Evolutionary conservation across 768 basidiomycete genomes (phyloP).

Genomic region (Termitomyces bulborhizus): DNA sequence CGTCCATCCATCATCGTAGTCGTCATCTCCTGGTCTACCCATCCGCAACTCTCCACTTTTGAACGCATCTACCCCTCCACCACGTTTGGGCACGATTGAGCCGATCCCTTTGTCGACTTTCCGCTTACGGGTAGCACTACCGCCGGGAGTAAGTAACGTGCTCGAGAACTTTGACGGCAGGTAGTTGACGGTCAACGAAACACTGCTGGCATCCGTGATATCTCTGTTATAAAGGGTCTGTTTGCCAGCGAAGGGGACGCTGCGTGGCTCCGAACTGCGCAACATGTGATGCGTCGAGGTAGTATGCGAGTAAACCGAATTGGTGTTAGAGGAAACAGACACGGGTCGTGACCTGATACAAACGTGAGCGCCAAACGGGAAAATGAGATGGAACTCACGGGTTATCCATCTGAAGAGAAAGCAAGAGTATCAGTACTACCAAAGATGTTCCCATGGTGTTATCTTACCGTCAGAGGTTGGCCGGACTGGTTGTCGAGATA

Average conservation of each 20-base stretch:
- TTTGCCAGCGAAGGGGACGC: slow-evolving; percentile 29
- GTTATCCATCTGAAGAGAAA: slow-evolving; percentile 10
- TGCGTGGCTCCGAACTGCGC: slow-evolving; percentile 25
- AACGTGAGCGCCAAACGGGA: slow-evolving; percentile 14
- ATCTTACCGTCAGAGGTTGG: slow-evolving; percentile 15
- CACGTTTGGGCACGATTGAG: slow-evolving; percentile 44
- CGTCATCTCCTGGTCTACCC: slow-evolving; percentile 35
- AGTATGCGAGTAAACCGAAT: slow-evolving; percentile 39
- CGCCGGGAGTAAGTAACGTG: slow-evolving; percentile 32
- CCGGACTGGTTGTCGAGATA: slow-evolving; percentile 30
- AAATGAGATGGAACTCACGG: slow-evolving; percentile 8
- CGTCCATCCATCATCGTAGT: slow-evolving; percentile 31
- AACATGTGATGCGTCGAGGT: slow-evolving; percentile 45
- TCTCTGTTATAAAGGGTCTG: slow-evolving; percentile 2
- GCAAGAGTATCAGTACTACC: slow-evolving; percentile 3
- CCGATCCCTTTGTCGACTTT: slow-evolving; percentile 18
- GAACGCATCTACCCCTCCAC: slow-evolving; percentile 57
- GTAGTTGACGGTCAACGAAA: slow-evolving; percentile 45
- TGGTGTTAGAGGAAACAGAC: slow-evolving; percentile 30
- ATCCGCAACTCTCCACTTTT: slow-evolving; percentile 36
- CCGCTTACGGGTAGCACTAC: slow-evolving; percentile 17
- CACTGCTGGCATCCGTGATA: slow-evolving; percentile 11
- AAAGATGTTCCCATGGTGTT: slow-evolving; percentile 9
- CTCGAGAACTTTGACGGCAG: slow-evolving; percentile 59
- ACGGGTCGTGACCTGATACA: slow-evolving; percentile 23